phyloP scores from a whole-genome alignment of 148 eudicot genomes.

The Rhododendron williamsianum region DNA sequence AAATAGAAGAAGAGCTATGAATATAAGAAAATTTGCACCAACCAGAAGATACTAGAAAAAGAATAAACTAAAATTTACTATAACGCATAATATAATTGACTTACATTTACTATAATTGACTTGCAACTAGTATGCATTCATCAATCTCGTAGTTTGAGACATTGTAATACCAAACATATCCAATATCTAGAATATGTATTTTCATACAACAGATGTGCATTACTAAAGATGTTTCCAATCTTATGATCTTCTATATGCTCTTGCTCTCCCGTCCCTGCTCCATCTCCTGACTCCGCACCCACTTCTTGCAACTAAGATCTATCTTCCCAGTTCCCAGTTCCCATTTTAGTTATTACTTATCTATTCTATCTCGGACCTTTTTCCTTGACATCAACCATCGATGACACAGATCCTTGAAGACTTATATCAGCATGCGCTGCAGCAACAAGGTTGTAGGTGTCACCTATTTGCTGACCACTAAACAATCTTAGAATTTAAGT shows the following conservation, averaged over 20 bases:
- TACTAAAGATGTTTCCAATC: neutral
- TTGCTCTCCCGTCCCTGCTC: neutral
- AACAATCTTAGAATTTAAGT: neutral
- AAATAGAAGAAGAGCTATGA: neutral
- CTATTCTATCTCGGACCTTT: neutral
- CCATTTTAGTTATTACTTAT: neutral
- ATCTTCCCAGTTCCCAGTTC: neutral
- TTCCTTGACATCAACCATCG: neutral
- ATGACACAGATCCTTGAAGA: neutral
- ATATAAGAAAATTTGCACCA: neutral
- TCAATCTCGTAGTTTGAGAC: neutral
- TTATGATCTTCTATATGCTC: neutral
- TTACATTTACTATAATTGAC: neutral
- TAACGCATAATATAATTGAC: neutral
- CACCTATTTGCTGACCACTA: neutral
- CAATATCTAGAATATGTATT: neutral
- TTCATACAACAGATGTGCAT: neutral
- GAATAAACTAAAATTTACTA: neutral
- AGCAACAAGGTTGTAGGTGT: neutral
- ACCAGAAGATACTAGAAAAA: neutral
- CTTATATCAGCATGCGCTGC: neutral
- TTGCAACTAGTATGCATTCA: neutral
- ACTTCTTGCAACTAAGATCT: neutral
- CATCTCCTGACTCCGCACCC: neutral
- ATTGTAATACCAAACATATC: neutral